phyloP scores from a whole-genome alignment of 1,284 basidiomycete species.

The Austropuccinia psidii region DNA sequence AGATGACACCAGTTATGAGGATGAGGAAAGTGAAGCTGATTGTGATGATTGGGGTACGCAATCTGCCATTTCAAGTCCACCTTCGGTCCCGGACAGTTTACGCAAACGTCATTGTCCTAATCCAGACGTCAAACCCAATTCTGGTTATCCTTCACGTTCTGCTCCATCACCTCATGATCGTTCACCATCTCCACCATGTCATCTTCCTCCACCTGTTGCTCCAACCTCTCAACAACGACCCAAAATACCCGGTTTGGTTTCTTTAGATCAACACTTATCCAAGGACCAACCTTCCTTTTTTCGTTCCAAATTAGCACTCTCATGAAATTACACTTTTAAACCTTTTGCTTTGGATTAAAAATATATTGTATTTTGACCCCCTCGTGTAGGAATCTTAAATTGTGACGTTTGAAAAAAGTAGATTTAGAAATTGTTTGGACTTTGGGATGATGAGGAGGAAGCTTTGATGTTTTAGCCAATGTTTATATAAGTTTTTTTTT shows the following conservation, averaged over 20 bases:
- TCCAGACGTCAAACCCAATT: neutral
- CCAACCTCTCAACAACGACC: neutral
- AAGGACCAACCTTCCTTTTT: slow-evolving; percentile 11
- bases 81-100: no score
- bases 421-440: no score
- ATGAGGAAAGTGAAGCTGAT: neutral
- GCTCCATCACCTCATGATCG: neutral
- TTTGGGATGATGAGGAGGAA: no score
- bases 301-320: no score
- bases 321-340: no score
- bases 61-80: neutral
- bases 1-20: neutral
- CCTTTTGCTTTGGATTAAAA: no score
- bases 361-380: no score
- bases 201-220: slow-evolving; percentile 2
- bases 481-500: no score
- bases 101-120: no score
- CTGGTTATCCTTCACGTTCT: neutral
- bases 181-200: neutral
- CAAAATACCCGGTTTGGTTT: neutral
- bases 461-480: no score
- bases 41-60: neutral
- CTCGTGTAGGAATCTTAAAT: no score
- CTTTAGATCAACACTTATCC: slow-evolving; percentile 19
- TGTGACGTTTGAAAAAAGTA: no score